Evolutionary conservation across 345 rosid genomes (phyloP), one percentile per base, ranked within the genome.

Genomic region (Citrus australasica): DNA sequence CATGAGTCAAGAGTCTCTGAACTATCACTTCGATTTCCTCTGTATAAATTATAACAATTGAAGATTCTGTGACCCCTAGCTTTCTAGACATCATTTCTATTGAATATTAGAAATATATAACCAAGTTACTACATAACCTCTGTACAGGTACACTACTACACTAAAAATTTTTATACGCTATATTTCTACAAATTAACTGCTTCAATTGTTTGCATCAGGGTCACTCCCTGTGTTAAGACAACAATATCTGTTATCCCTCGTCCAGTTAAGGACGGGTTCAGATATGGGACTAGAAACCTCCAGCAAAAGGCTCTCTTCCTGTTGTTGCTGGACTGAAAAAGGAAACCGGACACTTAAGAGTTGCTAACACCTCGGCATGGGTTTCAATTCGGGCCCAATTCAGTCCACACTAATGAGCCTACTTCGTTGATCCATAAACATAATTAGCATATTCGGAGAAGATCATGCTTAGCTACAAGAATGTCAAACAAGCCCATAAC

Each of bases 301-400:
- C 58, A 53, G 7, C 22, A 53, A 53, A 16, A 5, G 7, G 58
- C 58, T 53, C n/a, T 53, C 22, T 51, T 19, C 22, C 58, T 53
- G 7, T 53, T 53, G 58, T 53, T 53, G 58, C 58, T 53, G 58
- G 58, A 17, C 58, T 53, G 22, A 53, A 53, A 53, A 53, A 53
- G n/a, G 22, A 17, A 17, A 1, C 58, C 22, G 22, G n/a, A 14
- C 22, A 51, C 56, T 51, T 7, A 16, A 17, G 17, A 14, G 2
- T 48, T 48, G 56, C 22, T 4, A 51, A 51, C 56, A 51, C 9
- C 73, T 2, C 7, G 21, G 48, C 25, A 14, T 19, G 22, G 65
- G 17, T 24, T 59, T 76, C 30, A 56, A 17, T 19, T 25, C 28
- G 11, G 66, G 73, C 73, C 79, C 65, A 76, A 76, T 25, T 16